Conservation (phyloP, 148 eudicot genomes). For the Salicornia ramosissima region DNA sequence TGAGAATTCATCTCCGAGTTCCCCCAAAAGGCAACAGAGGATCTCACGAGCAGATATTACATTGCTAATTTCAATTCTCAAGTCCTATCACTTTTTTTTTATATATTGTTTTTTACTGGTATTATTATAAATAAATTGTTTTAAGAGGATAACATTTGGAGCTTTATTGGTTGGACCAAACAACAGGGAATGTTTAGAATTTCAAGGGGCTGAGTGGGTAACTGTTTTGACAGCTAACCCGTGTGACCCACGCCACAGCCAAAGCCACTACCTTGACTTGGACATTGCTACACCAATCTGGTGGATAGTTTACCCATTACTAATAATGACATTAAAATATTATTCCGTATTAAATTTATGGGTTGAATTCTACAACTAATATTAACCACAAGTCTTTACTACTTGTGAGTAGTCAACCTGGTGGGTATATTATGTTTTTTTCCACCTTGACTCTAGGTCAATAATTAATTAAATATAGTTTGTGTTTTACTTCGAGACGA, state of each 20-base stretch:
- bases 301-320: no score
- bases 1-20: background rate
- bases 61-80: background rate
- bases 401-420: no score
- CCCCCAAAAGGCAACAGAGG: background rate
- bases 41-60: conserved; percentile 8
- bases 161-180: conserved; percentile 23
- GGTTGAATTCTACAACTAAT: no score
- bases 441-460: no score
- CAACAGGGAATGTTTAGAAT: conserved; percentile 39
- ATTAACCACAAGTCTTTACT: no score
- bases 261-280: no score
- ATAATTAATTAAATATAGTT: no score
- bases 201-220: background rate
- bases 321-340: no score
- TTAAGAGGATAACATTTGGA: conserved; percentile 7
- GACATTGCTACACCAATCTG: no score
- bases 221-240: conserved; percentile 19
- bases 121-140: background rate
- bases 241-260: conserved; percentile 2
- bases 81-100: conserved; percentile 4
- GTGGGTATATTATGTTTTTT: no score
- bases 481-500: no score
- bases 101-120: background rate
- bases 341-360: no score